phyloP scores from a whole-genome alignment of 2,329 filamentous ascomycete genomes.

The Cordyceps cicadae region DNA sequence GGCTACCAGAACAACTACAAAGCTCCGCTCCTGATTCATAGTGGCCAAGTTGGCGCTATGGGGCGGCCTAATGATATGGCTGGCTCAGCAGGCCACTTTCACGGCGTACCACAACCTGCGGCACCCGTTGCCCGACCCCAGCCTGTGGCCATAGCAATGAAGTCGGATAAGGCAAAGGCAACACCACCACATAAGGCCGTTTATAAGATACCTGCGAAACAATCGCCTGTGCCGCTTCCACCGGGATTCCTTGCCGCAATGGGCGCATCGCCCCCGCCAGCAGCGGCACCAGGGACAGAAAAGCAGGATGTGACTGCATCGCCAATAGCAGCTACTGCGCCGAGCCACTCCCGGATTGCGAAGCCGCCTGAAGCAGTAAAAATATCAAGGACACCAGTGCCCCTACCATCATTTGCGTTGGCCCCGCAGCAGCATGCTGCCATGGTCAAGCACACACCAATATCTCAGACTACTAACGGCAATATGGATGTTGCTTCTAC shows the following conservation, averaged over 20 bases:
- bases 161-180: slow-evolving; percentile 19
- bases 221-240: slow-evolving; percentile 37
- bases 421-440: background rate
- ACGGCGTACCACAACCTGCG: background rate
- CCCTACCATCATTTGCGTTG: slow-evolving; percentile 19
- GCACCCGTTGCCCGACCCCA: background rate
- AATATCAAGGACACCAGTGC: slow-evolving; percentile 25
- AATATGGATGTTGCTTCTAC: background rate
- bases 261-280: slow-evolving; percentile 21
- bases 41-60: slow-evolving; percentile 18
- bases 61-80: slow-evolving; percentile 5
- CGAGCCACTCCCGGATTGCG: background rate
- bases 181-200: slow-evolving; percentile 18
- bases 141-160: slow-evolving; percentile 13
- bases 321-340: background rate
- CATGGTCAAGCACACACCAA: background rate
- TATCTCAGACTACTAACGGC: background rate
- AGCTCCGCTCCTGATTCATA: slow-evolving; percentile 33
- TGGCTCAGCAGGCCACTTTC: background rate
- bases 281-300: slow-evolving; percentile 15
- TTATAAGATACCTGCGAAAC: slow-evolving; percentile 31
- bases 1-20: slow-evolving; percentile 48
- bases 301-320: slow-evolving; percentile 1
- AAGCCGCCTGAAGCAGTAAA: background rate
- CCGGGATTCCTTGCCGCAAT: slow-evolving; percentile 36